Base-by-base conservation (phyloP, 2,329 filamentous ascomycete species). In the Botrytis fabae region DNA sequence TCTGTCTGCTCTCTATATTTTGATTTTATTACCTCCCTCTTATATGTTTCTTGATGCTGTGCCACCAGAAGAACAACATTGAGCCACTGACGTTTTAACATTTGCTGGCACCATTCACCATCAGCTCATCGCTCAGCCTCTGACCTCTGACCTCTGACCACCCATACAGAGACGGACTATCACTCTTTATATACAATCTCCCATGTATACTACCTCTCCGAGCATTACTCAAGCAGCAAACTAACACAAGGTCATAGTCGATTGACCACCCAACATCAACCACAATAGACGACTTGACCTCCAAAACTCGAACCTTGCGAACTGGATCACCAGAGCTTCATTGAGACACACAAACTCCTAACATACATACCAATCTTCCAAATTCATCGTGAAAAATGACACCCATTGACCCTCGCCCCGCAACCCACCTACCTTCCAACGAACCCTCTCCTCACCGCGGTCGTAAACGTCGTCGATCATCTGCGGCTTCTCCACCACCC, bases 381-480 rank as follows among this genome's bases (percentile, higher is more conserved):
- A 20, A 25, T 14, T 18, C 69, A 40, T 25, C 69, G n/a, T 20
- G 18, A 59, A 68, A 16, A 66, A 72, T 72, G 70, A 22, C 51
- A n/a, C 28, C 22, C 32, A 22, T 63, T 32, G 14, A 62, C 20
- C 38, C 51, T 46, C 32, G 28, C 22, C 44, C 25, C 28, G 42
- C 54, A 44, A 28, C 32, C 38, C 35, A 70, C 32, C 69, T 48
- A 38, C 28, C 35, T 32, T 32, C 51, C 44, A 35, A 38, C 71
- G 46, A 51, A 59, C 63, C 60, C 35, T 74, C 66, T 63, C 69
- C 73, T 65, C 68, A 73, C 70, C 75, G 79, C 54, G 79, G 79
- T 16, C 78, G 79, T 48, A 80, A 80, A 74, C 78, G 79, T 22
- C 78, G 79, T 59, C 78, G 78, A 60, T 74, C 69, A 6, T 76